Base-by-base conservation (phyloP, 2,329 filamentous ascomycete genomes). In the Trichophaea hybrida region DNA sequence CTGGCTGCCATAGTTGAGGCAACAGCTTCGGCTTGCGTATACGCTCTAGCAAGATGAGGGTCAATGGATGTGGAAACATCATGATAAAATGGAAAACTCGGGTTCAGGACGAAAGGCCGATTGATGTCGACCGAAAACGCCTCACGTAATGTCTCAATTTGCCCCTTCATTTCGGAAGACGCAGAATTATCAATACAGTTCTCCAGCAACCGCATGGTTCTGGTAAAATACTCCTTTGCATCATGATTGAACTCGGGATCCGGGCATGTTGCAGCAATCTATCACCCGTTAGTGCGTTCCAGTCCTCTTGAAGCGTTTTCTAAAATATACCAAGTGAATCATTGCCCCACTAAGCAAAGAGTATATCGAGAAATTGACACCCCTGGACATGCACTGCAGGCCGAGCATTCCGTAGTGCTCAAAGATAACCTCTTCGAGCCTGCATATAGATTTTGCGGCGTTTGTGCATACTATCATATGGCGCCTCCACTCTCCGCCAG, bases 331-430 rank as follows among this genome's bases (percentile, higher is more conserved):
- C 73, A 97, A 73, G 72, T 97, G 90, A 58, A 97, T 79, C 73
- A 96, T 90, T 31, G 91, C 90, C 74, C 90, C 95, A 0, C 88
- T 93, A 50, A 97, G 75, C 32, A 95, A 82, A 59, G 84, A 83
- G 69, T 97, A 97, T n/a, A 97, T 88, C 5, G 88, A 88, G 69
- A 95, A 97, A 72, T 90, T 95, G 70, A 94, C 89, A 43, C 91
- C 91, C 66, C 91, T 80, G 69, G 91, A 85, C 91, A 96, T 96
- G 73, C 85, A 94, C 67, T 93, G 78, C 13, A 97, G 76, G 0
- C 90, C 91, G 13, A 80, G 80, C 61, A 95, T 75, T 2, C 89
- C 88, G 71, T 84, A 94, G 0, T 80, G 79, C 57, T 84, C 79
- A 60, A 94, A 70, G 38, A 94, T 81, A 1, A 84, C 84, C 73